Evolutionary conservation across 768 basidiomycete genomes (phyloP), one percentile per base, ranked within the genome.

Genomic region (Kwoniella heveanensis): DNA sequence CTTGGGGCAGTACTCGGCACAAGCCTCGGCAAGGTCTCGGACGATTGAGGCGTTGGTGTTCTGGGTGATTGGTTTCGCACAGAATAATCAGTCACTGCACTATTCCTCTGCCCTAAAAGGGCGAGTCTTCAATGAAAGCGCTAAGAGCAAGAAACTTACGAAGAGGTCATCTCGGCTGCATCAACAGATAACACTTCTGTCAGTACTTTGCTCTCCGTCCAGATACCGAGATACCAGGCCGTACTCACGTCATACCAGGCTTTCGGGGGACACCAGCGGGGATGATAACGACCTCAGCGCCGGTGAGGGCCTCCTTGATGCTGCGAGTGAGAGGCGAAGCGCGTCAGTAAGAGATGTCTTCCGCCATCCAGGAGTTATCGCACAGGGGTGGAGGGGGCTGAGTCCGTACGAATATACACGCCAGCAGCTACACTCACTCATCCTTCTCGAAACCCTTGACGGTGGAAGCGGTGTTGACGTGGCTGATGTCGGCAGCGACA

Each of bases 41-140:
- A 97, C 90, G 79, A 99, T 99, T 51, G 92, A 92, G 60, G 92
- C 96, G 82, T 99, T 99, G 85, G 94, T 96, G 91, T 96, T 74
- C 54, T 54, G 32, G 13, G 22, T 17, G 4, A 44, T n/a, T n/a
- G n/a, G 32, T 6, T 32, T 32, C 32, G 5, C 32, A 6, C 32
- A 6, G 7, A 32, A 6, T 32, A 32, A 32, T n/a, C n/a, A n/a
- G n/a, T n/a, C n/a, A n/a, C n/a, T n/a, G n/a, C n/a, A n/a, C n/a
- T n/a, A n/a, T n/a, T n/a, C n/a, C n/a, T n/a, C n/a, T n/a, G n/a
- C n/a, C n/a, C n/a, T n/a, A n/a, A n/a, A n/a, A n/a, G n/a, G n/a
- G n/a, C n/a, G n/a, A n/a, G n/a, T n/a, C n/a, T n/a, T n/a, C n/a
- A n/a, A n/a, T n/a, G n/a, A n/a, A n/a, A n/a, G n/a, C n/a, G n/a